Base-by-base conservation (phyloP, 2,329 filamentous ascomycete genomes). In the Fusarium oligoseptatum region DNA sequence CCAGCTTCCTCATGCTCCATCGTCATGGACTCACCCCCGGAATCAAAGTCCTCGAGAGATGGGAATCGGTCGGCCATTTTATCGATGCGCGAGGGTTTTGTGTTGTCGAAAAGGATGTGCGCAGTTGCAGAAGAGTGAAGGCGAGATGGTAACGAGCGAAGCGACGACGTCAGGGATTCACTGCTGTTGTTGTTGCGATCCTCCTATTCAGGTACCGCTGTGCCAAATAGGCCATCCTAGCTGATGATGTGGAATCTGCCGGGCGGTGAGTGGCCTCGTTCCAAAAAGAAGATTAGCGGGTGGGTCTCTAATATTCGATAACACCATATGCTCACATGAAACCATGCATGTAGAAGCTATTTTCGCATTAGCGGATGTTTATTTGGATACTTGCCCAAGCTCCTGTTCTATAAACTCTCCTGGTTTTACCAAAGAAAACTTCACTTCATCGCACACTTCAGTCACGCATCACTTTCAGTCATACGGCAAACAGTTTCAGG, bases 21-120 rank as follows among this genome's bases (percentile, higher is more conserved):
- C 43, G 64, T 74, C 65, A 71, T 77, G 63, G 50, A 78, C 87
- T 82, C 84, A 91, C 89, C 88, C 78, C 89, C 89, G 34, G 89
- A 89, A 82, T 93, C 92, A 81, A 95, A 93, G 80, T 95, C 93
- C 83, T 95, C 93, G 78, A 95, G 85, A 55, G 93, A 94, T 78
- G 93, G 93, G 83, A 95, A 95, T 79, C 92, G 87, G 84, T 95
- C 92, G 58, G 93, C 93, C 93, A 95, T 95, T 52, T 55, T 80
- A 85, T 14, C 60, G 60, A 60, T 71, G 56, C 56, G 55, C 55
- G 24, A 50, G 24, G 24, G 36, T 52, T 27, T 37, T 64, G 17
- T 34, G 6, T 41, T 57, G 60, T 39, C 43, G 24, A 36, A 41
- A 39, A 58, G 17, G n/a, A 24, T 52, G 36, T 68, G 39, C 57